Evolutionary conservation across 202 grass and related monocot species (phyloP).

Genomic region (Eragrostis tef): DNA sequence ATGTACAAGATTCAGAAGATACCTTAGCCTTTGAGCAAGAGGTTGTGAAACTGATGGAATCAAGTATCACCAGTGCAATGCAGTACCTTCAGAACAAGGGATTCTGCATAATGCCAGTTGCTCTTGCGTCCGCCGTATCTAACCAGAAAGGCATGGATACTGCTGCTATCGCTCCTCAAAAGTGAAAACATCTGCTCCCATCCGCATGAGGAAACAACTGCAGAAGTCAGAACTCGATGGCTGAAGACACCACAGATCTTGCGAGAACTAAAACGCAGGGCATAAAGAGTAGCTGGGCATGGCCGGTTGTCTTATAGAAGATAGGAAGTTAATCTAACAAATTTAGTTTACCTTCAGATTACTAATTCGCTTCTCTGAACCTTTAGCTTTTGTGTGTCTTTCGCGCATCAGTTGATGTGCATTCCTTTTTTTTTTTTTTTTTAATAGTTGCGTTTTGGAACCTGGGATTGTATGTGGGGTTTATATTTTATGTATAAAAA

Average conservation of each 20-base stretch:
- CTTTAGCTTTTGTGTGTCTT: slow-evolving; percentile 6
- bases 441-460: slow-evolving; percentile 19
- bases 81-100: slow-evolving; percentile 81
- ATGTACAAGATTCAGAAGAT: slow-evolving; percentile 48
- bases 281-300: background rate
- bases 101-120: slow-evolving; percentile 73
- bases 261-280: slow-evolving; percentile 1
- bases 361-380: slow-evolving; percentile 40
- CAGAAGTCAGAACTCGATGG: background rate
- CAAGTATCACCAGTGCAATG: slow-evolving; percentile 72
- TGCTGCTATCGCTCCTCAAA: slow-evolving; percentile 49
- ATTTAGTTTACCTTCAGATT: slow-evolving; percentile 21
- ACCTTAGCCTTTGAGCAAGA: slow-evolving; percentile 63
- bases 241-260: slow-evolving; percentile 6
- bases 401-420: slow-evolving; percentile 43
- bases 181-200: slow-evolving; percentile 29
- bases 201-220: background rate
- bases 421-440: background rate
- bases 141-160: slow-evolving; percentile 55
- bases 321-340: slow-evolving; percentile 41
- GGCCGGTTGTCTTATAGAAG: background rate
- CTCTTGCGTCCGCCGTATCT: slow-evolving; percentile 69
- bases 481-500: slow-evolving; percentile 30
- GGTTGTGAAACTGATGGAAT: slow-evolving; percentile 81
- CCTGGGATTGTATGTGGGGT: slow-evolving; percentile 14